Conservation (phyloP, 768 basidiomycete genomes). For the Pulveroboletus frians region DNA sequence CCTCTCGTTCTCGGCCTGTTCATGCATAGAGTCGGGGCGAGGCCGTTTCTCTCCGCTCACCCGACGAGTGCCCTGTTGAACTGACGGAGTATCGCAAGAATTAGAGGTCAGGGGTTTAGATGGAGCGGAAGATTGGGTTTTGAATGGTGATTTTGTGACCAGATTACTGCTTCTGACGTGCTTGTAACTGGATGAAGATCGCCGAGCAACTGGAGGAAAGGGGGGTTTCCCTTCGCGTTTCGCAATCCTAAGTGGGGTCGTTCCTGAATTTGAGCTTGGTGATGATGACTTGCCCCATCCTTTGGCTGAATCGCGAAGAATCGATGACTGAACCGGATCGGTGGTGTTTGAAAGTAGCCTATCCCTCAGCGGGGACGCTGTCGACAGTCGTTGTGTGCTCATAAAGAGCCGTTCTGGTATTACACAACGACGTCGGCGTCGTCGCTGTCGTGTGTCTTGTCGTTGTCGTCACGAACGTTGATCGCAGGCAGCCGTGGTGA, state of each 20-base stretch:
- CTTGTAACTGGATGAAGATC: conserved; percentile 73
- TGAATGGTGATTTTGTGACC: conserved; percentile 85
- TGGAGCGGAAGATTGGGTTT: conserved; percentile 55
- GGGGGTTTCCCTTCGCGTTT: conserved; percentile 54
- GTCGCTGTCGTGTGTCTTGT: conserved; percentile 16
- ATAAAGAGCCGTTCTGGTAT: conserved; percentile 13
- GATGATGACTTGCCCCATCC: conserved; percentile 52
- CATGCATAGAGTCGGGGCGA: conserved; percentile 65
- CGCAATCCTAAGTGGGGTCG: conserved; percentile 67
- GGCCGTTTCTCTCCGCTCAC: conserved; percentile 78
- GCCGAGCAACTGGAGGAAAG: conserved; percentile 55
- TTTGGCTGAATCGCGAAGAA: conserved; percentile 58
- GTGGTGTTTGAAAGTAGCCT: conserved; percentile 58
- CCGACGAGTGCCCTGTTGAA: conserved; percentile 32
- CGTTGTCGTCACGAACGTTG: conserved; percentile 12
- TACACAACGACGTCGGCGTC: conserved; percentile 7
- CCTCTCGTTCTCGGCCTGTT: conserved; percentile 67
- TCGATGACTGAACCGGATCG: conserved; percentile 59
- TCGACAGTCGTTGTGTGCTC: conserved; percentile 24
- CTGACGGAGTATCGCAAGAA: conserved; percentile 4
- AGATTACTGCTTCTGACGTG: conserved; percentile 74
- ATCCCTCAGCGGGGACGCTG: conserved; percentile 50
- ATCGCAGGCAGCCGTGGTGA: conserved; percentile 6
- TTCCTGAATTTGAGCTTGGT: conserved; percentile 27
- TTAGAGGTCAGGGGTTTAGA: conserved; percentile 24